A percentile compares a stretch with the other conserved stretches of the same genome.
phyloP scores from a whole-genome alignment of 257 asterid species.

The Nicotiana knightiana region DNA sequence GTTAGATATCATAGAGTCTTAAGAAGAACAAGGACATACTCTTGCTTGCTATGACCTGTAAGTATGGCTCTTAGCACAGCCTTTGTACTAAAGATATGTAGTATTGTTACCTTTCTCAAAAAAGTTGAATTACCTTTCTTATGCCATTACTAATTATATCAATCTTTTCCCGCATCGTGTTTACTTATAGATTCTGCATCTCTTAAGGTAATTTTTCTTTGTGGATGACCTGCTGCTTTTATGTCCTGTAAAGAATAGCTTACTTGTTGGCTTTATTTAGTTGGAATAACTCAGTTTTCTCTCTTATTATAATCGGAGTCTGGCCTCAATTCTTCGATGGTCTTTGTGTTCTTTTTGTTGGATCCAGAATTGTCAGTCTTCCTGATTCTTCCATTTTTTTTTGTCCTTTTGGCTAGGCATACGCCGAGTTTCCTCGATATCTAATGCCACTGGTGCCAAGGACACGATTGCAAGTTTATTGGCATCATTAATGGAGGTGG shows the following conservation, averaged over 20 bases:
- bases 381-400: neutral
- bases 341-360: neutral
- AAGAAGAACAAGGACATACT: too few species aligned
- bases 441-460: slow-evolving; percentile 67
- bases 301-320: neutral
- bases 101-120: neutral
- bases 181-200: neutral
- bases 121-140: neutral
- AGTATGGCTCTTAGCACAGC: too few species aligned
- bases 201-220: neutral
- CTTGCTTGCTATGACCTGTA: too few species aligned
- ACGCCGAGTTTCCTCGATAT: slow-evolving; percentile 62
- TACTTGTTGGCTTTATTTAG: slow-evolving; percentile 2
- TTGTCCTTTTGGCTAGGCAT: slow-evolving; percentile 38
- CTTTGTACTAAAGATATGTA: too few species aligned
- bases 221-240: neutral
- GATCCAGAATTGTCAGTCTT: neutral
- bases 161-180: neutral
- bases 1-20: too few species aligned
- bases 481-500: slow-evolving; percentile 97
- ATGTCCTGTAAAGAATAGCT: neutral
- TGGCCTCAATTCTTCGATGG: neutral
- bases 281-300: neutral
- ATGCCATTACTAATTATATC: neutral
- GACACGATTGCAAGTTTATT: slow-evolving; percentile 88